Base-by-base conservation (phyloP, 2,329 filamentous ascomycete genomes). In the Fusarium udum region DNA sequence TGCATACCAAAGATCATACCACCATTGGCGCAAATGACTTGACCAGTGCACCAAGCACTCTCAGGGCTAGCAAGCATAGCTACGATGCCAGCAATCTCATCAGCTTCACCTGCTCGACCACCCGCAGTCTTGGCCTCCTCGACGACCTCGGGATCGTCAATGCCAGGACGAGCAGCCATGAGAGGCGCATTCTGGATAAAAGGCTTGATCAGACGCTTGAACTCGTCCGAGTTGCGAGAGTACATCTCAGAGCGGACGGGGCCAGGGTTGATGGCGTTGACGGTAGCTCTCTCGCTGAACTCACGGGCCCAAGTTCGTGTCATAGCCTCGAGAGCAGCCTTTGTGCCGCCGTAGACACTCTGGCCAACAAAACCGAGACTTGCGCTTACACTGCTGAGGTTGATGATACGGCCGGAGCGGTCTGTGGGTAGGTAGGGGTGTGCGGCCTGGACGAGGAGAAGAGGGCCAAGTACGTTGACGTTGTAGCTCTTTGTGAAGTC, bases 401-500 rank as follows among this genome's bases (percentile, higher is more conserved):
- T 87, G 77, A 89, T 81, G 71, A 89, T 84, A 62, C 87, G 85
- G 15, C 87, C 87, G 32, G 88, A 90, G 45, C 93, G 90, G 81
- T 95, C 92, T 43, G 82, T 83, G 1, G 93, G 93, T 5, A 96
- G 87, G 80, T 92, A 92, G 0, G 90, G 91, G 31, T 90, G 81
- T 0, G 88, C 89, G 7, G 92, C 92, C 82, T 95, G 90, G 39
- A 93, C 87, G n/a, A 96, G 86, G 1, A 96, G 86, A 18, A 96
- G 82, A 4, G 94, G 94, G 0, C 93, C 94, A 9, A 93, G 88
- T 12, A 96, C 93, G 78, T 97, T 97, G 82, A 95, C 88, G 59
- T 89, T 88, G 84, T 92, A 95, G 67, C 91, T 90, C 75, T 85
- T 83, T 53, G 90, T 86, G 82, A 95, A 96, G 77, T 94, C 87